A percentile compares a stretch with the other conserved stretches of the same genome.
Evolutionary conservation across 352 stramenopile species (phyloP).

Genomic region (Phytophthora pistaciae): DNA sequence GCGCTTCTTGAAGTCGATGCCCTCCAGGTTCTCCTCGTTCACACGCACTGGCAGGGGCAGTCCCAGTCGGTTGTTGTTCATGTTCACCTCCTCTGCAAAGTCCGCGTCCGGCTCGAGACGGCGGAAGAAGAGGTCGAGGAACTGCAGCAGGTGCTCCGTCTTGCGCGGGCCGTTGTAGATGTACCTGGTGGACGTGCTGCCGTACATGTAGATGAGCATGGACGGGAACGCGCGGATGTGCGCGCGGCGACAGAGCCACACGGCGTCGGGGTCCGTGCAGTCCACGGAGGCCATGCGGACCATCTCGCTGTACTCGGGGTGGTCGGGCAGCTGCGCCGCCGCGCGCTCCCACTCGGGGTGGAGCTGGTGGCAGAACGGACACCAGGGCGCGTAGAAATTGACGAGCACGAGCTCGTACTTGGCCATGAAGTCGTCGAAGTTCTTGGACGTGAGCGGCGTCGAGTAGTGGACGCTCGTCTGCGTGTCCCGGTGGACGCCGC

Average conservation of each 20-base stretch:
- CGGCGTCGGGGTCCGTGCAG: constrained; percentile 73
- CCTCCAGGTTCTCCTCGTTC: constrained; percentile 62
- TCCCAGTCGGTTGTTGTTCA: constrained; percentile 55
- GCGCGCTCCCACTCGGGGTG: constrained; percentile 83
- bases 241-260: constrained; percentile 72
- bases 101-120: constrained; percentile 81
- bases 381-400: constrained; percentile 90
- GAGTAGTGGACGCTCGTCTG: constrained; percentile 77
- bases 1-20: constrained; percentile 60
- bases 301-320: constrained; percentile 83
- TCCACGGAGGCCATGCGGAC: constrained; percentile 85
- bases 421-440: constrained; percentile 82
- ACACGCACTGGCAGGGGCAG: constrained; percentile 62
- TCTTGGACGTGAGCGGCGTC: constrained; percentile 67
- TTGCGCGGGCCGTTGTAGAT: constrained; percentile 87
- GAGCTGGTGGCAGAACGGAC: constrained; percentile 76
- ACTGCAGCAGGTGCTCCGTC: constrained; percentile 78
- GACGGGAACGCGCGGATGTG: constrained; percentile 85
- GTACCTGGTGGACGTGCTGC: constrained; percentile 76
- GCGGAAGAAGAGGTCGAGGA: constrained; percentile 87
- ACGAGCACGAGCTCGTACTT: constrained; percentile 89
- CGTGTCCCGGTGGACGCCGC: constrained; percentile 57
- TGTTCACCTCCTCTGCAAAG: constrained; percentile 83
- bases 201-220: constrained; percentile 91
- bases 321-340: constrained; percentile 71